These are phyloP conservation scores for Wilhelminamyces savonicus DNA, from an alignment of 805 yeast genomes.

Conservation along the genomic window DNA sequence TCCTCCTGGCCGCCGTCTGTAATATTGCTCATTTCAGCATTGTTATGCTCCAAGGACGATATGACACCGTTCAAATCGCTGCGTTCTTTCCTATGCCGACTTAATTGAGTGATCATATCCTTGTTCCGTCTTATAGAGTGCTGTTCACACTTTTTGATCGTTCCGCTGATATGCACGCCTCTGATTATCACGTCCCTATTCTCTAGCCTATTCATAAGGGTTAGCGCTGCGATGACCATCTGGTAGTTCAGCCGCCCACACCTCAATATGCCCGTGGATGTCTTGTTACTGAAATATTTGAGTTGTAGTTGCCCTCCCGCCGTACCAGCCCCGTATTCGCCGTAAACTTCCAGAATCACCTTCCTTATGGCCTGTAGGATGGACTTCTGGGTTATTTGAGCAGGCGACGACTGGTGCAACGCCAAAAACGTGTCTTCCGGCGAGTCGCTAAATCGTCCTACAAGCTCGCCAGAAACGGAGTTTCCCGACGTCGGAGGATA, in stretches of 20 bases:
- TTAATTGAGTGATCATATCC: conserved; percentile 22
- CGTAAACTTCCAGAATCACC: conserved; percentile 59
- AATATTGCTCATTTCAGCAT: no score
- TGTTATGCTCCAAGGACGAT: no score
- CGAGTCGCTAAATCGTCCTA: conserved; percentile 20
- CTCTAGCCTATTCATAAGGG: conserved; percentile 46
- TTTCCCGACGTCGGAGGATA: conserved; percentile 42
- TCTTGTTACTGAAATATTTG: conserved; percentile 74
- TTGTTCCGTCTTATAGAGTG: conserved; percentile 49
- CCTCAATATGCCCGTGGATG: conserved; percentile 80
- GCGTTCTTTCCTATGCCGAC: no score
- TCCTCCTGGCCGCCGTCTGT: no score
- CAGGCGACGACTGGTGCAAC: conserved; percentile 47
- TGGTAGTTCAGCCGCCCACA: conserved; percentile 63
- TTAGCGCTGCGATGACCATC: conserved; percentile 60
- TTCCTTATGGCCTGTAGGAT: conserved; percentile 50
- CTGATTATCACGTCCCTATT: conserved; percentile 47
- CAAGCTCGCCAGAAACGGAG: no score
- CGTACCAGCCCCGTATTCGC: conserved; percentile 70
- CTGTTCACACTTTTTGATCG: conserved; percentile 78
- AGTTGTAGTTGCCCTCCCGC: conserved; percentile 54
- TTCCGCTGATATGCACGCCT: conserved; percentile 73
- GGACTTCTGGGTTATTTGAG: conserved; percentile 40
- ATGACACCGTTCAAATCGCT: no score
- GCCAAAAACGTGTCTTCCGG: conserved; percentile 35